Conservation (phyloP, 495 filamentous ascomycete genomes). For the Annulohypoxylon stygium region DNA sequence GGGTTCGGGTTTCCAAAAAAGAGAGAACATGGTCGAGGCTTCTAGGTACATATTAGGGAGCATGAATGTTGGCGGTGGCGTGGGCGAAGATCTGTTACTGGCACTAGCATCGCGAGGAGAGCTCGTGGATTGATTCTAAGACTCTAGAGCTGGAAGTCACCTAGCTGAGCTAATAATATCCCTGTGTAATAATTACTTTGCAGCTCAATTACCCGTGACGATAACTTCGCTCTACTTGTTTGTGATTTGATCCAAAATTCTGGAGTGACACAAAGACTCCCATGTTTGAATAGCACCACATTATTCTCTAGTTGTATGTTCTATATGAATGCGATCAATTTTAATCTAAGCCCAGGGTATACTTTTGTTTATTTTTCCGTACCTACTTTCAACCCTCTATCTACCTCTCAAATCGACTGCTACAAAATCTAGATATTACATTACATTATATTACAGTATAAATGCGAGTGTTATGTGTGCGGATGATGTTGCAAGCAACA, state of each 20-base stretch:
- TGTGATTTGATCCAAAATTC: neutral
- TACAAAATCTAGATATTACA: conserved; percentile 11
- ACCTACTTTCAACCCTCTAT: neutral
- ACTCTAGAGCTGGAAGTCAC: neutral
- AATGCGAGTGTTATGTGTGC: neutral
- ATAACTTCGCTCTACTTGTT: neutral
- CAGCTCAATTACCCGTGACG: neutral
- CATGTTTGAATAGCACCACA: neutral
- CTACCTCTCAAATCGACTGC: neutral
- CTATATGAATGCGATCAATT: neutral
- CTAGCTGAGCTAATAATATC: conserved; percentile 16
- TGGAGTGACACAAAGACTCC: neutral
- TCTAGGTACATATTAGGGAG: conserved; percentile 16
- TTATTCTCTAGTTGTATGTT: neutral
- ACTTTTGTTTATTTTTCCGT: conserved; percentile 10
- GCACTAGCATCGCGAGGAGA: neutral
- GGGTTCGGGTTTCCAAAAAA: neutral
- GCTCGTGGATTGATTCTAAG: neutral
- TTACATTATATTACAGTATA: conserved; percentile 18
- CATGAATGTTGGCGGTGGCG: neutral
- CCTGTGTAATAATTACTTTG: conserved; percentile 1
- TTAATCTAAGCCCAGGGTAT: conserved; percentile 20
- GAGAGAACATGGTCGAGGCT: neutral
- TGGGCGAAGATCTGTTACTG: neutral
- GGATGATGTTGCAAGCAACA: neutral